Evolutionary conservation across 2,329 filamentous ascomycete species (phyloP).

Genomic region (Fusarium pininemorale): DNA sequence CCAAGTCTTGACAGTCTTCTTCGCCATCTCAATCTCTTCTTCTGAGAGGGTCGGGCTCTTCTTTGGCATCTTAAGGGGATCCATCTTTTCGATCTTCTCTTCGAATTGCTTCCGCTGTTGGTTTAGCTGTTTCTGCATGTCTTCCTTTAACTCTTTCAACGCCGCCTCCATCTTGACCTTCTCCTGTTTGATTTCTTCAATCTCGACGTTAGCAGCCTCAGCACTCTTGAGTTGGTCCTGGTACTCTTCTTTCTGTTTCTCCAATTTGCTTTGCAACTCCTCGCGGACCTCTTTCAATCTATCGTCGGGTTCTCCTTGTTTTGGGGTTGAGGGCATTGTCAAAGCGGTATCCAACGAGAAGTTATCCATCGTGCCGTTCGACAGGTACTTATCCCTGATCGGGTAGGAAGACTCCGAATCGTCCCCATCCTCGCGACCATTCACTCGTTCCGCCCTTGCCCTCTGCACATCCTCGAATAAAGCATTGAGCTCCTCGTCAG

Average conservation of each 20-base stretch:
- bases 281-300: constrained; percentile 78
- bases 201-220: constrained; percentile 78
- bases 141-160: constrained; percentile 79
- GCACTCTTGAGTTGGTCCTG: constrained; percentile 79
- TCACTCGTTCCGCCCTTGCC: constrained; percentile 79
- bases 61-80: constrained; percentile 68
- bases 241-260: constrained; percentile 85
- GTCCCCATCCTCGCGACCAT: constrained; percentile 80
- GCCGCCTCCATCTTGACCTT: constrained; percentile 87
- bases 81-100: constrained; percentile 81
- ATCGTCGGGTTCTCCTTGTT: constrained; percentile 78
- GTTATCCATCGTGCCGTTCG: constrained; percentile 92
- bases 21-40: constrained; percentile 76
- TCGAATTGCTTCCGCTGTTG: constrained; percentile 87
- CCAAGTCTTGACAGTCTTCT: constrained; percentile 77
- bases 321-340: constrained; percentile 93
- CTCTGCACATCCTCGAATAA: constrained; percentile 94
- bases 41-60: constrained; percentile 73
- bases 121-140: constrained; percentile 88
- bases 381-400: constrained; percentile 93
- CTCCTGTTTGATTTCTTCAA: constrained; percentile 84
- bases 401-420: constrained; percentile 94
- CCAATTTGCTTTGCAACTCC: constrained; percentile 83
- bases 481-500: constrained; percentile 92
- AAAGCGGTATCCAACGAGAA: constrained; percentile 94